Conservation (phyloP, 495 filamentous ascomycete genomes). For the Glonium stellatum region DNA sequence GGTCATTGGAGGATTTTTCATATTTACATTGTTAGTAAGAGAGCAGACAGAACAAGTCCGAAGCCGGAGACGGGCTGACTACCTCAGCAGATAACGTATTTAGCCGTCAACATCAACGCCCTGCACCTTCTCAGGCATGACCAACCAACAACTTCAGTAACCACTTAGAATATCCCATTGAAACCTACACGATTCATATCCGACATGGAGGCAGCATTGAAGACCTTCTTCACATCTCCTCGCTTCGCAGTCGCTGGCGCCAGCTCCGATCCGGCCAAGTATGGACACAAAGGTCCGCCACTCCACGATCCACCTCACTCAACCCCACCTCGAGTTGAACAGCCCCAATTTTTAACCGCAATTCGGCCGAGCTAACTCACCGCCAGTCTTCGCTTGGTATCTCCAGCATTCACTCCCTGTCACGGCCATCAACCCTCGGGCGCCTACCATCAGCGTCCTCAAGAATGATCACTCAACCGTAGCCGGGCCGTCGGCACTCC, state of each 20-base stretch:
- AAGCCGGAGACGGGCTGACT: no score
- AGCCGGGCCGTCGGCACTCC: conserved; percentile 56
- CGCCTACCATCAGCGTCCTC: conserved; percentile 51
- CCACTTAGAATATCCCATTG: neutral
- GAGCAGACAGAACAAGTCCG: no score
- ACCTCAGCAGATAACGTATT: no score
- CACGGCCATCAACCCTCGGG: conserved; percentile 73
- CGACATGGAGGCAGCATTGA: conserved; percentile 51
- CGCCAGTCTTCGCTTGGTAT: conserved; percentile 83
- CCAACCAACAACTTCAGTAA: no score
- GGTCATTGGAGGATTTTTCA: no score
- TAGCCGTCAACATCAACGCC: no score
- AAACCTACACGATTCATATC: neutral
- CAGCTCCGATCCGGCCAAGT: conserved; percentile 73
- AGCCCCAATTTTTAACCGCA: neutral
- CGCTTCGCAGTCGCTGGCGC: conserved; percentile 89
- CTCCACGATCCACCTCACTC: neutral
- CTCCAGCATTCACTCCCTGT: conserved; percentile 65
- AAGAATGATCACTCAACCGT: conserved; percentile 54
- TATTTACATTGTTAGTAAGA: no score
- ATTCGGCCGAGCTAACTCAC: conserved; percentile 1
- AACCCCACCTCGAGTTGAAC: neutral
- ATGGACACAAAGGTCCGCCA: conserved; percentile 75
- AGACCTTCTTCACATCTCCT: conserved; percentile 73
- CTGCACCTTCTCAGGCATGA: no score